Conservation (phyloP, 2,329 filamentous ascomycete species). For the Phialophora verrucosa region DNA sequence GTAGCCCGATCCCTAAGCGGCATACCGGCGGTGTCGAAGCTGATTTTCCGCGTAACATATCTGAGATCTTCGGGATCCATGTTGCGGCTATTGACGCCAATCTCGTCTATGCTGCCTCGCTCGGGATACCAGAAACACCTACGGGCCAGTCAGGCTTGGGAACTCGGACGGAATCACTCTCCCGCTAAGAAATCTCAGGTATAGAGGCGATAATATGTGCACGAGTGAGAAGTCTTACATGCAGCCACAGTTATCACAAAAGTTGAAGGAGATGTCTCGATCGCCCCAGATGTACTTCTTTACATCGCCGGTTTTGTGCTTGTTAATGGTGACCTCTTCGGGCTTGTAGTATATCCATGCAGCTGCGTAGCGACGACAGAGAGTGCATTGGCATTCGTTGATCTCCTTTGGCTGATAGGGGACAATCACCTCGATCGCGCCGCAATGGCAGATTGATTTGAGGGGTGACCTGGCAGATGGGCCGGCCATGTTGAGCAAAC, state of each 20-base stretch:
- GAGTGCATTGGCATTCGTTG: constrained; percentile 42
- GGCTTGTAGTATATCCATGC: constrained; percentile 43
- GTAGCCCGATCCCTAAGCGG: constrained; percentile 15
- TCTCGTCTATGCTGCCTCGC: constrained; percentile 16
- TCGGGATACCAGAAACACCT: constrained; percentile 24
- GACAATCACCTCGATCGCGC: constrained; percentile 40
- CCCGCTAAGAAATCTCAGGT: not conserved
- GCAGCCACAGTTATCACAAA: constrained; percentile 33
- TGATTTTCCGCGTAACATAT: constrained; percentile 20
- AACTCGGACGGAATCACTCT: not conserved
- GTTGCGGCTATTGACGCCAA: constrained; percentile 24
- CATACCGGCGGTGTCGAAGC: constrained; percentile 2
- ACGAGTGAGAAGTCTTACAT: constrained; percentile 22
- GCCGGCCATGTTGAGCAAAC: constrained; percentile 11
- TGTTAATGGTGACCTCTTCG: constrained; percentile 40
- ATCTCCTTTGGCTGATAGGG: constrained; percentile 37
- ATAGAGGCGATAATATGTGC: constrained; percentile 2
- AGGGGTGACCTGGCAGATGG: constrained; percentile 9
- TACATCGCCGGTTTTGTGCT: constrained; percentile 14
- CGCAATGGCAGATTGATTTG: constrained; percentile 40
- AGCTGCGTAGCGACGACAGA: constrained; percentile 44
- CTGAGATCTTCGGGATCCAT: constrained; percentile 24
- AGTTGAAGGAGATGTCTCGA: constrained; percentile 31
- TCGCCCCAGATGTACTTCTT: constrained; percentile 32
- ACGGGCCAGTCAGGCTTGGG: constrained; percentile 12